Conservation (phyloP, 768 basidiomycete species). For the Boletus insuetus region DNA sequence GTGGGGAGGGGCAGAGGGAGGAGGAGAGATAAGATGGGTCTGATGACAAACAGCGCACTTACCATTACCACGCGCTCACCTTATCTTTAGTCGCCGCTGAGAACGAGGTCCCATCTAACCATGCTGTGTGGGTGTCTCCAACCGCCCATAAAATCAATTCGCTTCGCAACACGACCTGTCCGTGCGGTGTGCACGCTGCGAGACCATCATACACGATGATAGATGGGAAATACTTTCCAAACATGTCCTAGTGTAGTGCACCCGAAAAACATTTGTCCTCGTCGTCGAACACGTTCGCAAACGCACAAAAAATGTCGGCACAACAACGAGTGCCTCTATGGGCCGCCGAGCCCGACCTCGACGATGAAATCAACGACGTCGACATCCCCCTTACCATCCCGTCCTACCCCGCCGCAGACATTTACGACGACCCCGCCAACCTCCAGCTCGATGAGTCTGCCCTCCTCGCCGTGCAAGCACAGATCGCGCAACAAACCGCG, state of each 20-base stretch:
- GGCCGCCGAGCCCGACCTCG: conserved; percentile 77
- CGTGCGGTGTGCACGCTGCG: too few relatives aligned
- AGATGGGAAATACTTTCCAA: conserved; percentile 20
- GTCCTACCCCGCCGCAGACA: conserved; percentile 25
- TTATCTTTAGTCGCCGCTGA: too few relatives aligned
- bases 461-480: conserved; percentile 71
- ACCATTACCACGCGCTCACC: too few relatives aligned
- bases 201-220: too few relatives aligned
- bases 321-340: conserved; percentile 70
- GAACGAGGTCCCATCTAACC: too few relatives aligned
- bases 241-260: not conserved
- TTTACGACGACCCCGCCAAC: conserved; percentile 35
- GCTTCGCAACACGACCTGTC: too few relatives aligned
- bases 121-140: too few relatives aligned
- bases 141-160: too few relatives aligned
- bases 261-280: too few relatives aligned
- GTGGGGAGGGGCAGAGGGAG: not conserved
- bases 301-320: conserved; percentile 39
- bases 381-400: conserved; percentile 45
- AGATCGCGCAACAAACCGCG: conserved; percentile 80
- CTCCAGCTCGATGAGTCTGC: conserved; percentile 71
- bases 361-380: conserved; percentile 70
- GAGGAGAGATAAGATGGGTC: conserved; percentile 5
- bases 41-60: conserved; percentile 8
- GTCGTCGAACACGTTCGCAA: too few relatives aligned